Evolutionary conservation across 352 stramenopile species (phyloP).

Genomic region (Globisporangium cederbergense): DNA sequence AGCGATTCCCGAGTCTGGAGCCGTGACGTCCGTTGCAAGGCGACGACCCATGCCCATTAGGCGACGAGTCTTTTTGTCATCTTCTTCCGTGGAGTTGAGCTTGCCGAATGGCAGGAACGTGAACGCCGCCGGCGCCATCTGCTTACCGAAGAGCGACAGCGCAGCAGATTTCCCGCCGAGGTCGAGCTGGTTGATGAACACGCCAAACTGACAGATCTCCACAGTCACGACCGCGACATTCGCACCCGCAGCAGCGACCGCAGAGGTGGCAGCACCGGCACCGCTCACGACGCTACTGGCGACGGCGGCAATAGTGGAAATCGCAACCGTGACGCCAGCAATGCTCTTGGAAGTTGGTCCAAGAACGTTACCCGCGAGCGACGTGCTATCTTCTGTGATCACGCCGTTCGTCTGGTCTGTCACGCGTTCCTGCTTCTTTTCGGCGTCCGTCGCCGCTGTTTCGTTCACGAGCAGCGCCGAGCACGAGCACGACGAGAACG

Average conservation of each 20-base stretch:
- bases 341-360: slow-evolving; percentile 66
- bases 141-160: slow-evolving; percentile 63
- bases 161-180: slow-evolving; percentile 70
- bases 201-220: slow-evolving; percentile 77
- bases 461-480: slow-evolving; percentile 48
- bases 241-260: slow-evolving; percentile 46
- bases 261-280: slow-evolving; percentile 39
- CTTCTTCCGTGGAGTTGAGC: slow-evolving; percentile 26
- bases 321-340: slow-evolving; percentile 60
- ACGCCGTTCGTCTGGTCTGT: slow-evolving; percentile 40
- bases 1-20: slow-evolving; percentile 49
- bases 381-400: slow-evolving; percentile 67
- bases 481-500: slow-evolving; percentile 67
- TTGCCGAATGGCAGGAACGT: slow-evolving; percentile 78
- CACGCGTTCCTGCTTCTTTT: slow-evolving; percentile 60
- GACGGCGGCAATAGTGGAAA: slow-evolving; percentile 70
- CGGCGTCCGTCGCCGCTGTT: slow-evolving; percentile 34
- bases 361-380: slow-evolving; percentile 49
- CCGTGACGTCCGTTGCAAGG: slow-evolving; percentile 16
- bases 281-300: slow-evolving; percentile 50
- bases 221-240: slow-evolving; percentile 71
- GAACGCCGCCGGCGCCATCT: slow-evolving; percentile 72
- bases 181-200: slow-evolving; percentile 75
- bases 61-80: slow-evolving; percentile 9
- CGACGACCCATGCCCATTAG: slow-evolving; percentile 8